Conservation (phyloP, 192 early-diverging fungal genomes). For the Linnemannia schmuckeri region DNA sequence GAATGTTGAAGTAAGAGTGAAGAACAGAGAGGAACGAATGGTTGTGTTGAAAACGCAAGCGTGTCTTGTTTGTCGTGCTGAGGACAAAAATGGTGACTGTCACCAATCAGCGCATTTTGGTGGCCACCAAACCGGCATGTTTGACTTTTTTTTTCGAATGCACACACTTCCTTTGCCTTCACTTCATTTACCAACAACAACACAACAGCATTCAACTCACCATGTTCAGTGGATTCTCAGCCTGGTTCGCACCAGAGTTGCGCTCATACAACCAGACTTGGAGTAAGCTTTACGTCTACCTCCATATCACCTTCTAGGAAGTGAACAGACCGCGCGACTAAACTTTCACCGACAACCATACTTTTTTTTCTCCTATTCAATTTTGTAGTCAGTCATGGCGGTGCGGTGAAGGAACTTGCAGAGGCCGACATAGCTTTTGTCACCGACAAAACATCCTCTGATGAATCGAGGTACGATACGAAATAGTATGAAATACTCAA, state of each 20-base stretch:
- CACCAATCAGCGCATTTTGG: background rate
- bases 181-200: background rate
- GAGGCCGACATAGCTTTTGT: conserved; percentile 48
- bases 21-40: background rate
- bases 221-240: conserved; percentile 31
- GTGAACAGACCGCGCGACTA: background rate
- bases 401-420: conserved; percentile 1
- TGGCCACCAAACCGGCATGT: background rate
- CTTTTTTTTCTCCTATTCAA: background rate
- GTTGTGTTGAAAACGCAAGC: background rate
- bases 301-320: background rate
- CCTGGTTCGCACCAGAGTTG: conserved; percentile 47
- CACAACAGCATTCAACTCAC: background rate
- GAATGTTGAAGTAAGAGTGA: background rate
- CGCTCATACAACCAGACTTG: conserved; percentile 11
- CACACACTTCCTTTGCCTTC: background rate
- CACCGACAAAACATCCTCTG: conserved; percentile 8
- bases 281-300: conserved; percentile 11
- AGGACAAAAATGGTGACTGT: background rate
- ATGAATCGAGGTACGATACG: background rate
- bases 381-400: conserved; percentile 29
- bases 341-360: background rate
- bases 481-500: background rate
- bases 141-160: background rate
- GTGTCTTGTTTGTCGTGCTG: background rate